Evolutionary conservation across 148 eudicot genomes (phyloP).

Genomic region (Silene conica): DNA sequence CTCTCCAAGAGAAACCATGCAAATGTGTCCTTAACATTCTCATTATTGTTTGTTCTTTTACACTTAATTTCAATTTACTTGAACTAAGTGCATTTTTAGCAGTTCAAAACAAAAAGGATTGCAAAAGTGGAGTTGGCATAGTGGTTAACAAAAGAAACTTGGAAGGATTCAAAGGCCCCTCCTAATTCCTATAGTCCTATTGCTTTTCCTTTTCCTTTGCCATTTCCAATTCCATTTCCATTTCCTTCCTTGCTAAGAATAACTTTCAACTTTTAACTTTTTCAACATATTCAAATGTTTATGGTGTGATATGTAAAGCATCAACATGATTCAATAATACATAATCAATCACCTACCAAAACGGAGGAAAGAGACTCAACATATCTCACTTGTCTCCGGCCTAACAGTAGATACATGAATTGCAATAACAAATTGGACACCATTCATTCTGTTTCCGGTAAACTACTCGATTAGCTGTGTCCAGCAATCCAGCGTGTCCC

Average conservation of each 20-base stretch:
- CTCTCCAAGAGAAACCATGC: no score
- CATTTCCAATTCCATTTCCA: conserved; percentile 1
- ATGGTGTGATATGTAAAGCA: background rate
- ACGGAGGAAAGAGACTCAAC: background rate
- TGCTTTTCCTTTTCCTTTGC: background rate
- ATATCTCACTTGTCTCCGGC: background rate
- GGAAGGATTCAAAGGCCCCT: background rate
- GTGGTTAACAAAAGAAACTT: background rate
- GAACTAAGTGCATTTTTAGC: no score
- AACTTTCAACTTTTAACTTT: background rate
- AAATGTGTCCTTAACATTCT: no score
- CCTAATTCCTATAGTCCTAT: background rate
- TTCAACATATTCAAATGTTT: background rate
- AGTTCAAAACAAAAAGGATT: background rate
- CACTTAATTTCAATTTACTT: no score
- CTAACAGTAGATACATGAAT: no score
- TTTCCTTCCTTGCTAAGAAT: conserved; percentile 16
- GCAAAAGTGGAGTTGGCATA: background rate
- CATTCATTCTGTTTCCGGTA: no score
- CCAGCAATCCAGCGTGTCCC: background rate
- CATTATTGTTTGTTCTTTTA: no score
- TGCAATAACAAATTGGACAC: no score
- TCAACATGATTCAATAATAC: background rate
- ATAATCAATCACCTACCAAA: conserved; percentile 4
- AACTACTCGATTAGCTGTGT: background rate